A percentile compares a stretch with the other conserved stretches of the same genome.
Evolutionary conservation across 306 rosid genomes (phyloP).

Genomic region (Psophocarpus tetragonolobus): DNA sequence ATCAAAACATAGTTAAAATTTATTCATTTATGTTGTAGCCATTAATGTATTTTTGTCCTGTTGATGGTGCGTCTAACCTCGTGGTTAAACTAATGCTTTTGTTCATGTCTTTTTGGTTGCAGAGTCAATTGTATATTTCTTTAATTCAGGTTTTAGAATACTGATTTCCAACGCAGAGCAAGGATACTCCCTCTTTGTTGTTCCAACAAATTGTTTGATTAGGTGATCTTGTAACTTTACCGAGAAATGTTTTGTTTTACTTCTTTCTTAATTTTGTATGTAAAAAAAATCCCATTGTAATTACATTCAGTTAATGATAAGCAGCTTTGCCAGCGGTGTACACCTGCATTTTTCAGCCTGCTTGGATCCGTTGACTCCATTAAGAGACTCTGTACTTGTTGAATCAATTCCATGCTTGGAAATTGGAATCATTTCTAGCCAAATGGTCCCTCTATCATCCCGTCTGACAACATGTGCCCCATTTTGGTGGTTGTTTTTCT

Average conservation of each 20-base stretch:
- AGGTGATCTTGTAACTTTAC: conserved; percentile 39
- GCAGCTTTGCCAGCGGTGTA: conserved; percentile 46
- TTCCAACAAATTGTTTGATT: conserved; percentile 46
- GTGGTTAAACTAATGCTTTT: conserved; percentile 37
- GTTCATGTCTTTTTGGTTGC: conserved; percentile 47
- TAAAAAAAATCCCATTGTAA: conserved; percentile 49
- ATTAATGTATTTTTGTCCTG: not conserved
- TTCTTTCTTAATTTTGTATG: conserved; percentile 51
- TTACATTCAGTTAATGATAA: conserved; percentile 51
- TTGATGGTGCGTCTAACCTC: conserved; percentile 1
- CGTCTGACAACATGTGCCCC: not conserved
- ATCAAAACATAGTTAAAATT: not conserved
- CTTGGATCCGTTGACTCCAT: not conserved
- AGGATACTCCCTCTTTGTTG: conserved; percentile 46
- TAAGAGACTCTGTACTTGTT: not conserved
- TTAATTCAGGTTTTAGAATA: conserved; percentile 50
- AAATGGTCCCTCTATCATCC: not conserved
- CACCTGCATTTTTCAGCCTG: conserved; percentile 22
- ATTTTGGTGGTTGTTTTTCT: not conserved
- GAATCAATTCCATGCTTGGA: not conserved
- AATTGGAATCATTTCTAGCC: not conserved
- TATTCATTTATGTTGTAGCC: not conserved
- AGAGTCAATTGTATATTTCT: conserved; percentile 63
- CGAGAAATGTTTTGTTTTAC: conserved; percentile 47
- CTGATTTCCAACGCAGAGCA: conserved; percentile 55